Evolutionary conservation across 768 basidiomycete genomes (phyloP), one percentile per base, ranked within the genome.

Genomic region (Hericium coralloides): DNA sequence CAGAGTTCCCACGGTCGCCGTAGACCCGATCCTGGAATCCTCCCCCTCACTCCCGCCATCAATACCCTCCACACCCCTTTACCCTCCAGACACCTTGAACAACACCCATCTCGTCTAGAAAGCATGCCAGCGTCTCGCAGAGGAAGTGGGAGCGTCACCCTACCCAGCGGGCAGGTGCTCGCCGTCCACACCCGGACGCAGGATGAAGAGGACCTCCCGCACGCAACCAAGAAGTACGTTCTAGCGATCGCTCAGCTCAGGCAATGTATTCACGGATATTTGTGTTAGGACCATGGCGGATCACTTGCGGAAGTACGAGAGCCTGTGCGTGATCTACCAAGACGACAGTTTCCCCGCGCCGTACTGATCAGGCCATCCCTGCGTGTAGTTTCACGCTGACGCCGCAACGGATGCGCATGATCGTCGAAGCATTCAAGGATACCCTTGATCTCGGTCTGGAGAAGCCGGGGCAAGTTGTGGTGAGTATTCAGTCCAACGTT

Each of bases 351-450:
- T 52, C 15, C 52, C 38, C 38, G 39, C 25, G 23, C 17, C 26
- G 65, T 39, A 51, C 62, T 55, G 12, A 55, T 43, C 37, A 23
- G 20, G 17, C 14, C 15, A 26, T 39, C 20, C 38, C 39, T 22
- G 43, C 37, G 14, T n/a, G 17, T 66, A 90, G 89, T 65, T 92
- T 93, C 70, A 90, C 88, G 12, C 70, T 94, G 62, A 93, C 90
- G 8, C 89, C 92, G 15, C 92, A 92, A 69, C 73, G 92, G 58
- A 94, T 95, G 93, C 80, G 92, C 50, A 95, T 95, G 83, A 97
- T 98, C 66, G 93, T 95, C 23, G 92, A 97, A 68, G 89, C 95
- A 0, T 94, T 99, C 76, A 85, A 92, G 68, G 95, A 98, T 49
- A 84, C 89, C 1, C 79, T 99, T 25, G 94, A 97, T 65, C 71